Evolutionary conservation across 2,329 filamentous ascomycete genomes (phyloP).

Genomic region (Huntiella decipiens): DNA sequence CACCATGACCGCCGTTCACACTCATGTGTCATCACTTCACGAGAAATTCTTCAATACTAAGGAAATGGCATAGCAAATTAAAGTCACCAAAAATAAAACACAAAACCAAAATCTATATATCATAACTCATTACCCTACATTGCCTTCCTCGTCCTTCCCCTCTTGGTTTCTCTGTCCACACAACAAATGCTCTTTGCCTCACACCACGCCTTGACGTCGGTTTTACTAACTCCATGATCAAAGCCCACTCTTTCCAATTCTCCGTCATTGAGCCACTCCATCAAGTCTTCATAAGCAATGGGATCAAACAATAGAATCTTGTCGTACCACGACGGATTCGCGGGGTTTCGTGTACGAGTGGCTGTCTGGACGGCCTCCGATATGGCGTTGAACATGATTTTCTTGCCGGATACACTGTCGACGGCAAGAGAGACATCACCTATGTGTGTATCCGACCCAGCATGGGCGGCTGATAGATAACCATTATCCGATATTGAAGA

Average conservation of each 20-base stretch:
- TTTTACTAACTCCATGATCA: conserved; percentile 42
- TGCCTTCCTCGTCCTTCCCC: conserved; percentile 35
- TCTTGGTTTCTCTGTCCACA: conserved; percentile 42
- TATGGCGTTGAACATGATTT: conserved; percentile 31
- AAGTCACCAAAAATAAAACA: background rate
- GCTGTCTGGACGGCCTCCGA: conserved; percentile 33
- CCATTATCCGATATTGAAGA: conserved; percentile 7
- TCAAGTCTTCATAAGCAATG: conserved; percentile 69
- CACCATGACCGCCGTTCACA: too few species aligned
- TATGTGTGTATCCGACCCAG: conserved; percentile 21
- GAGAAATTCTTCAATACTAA: too few species aligned
- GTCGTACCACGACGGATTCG: conserved; percentile 59
- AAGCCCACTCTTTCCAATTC: conserved; percentile 42
- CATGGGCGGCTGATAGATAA: conserved; percentile 3
- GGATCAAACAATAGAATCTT: conserved; percentile 90
- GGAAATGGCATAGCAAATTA: background rate
- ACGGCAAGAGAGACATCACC: conserved; percentile 24
- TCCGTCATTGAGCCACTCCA: conserved; percentile 62
- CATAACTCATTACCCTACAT: conserved; percentile 13
- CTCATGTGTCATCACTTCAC: too few species aligned
- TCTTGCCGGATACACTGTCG: conserved; percentile 24
- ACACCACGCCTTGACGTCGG: conserved; percentile 73
- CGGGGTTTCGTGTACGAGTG: conserved; percentile 29
- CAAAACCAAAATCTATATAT: background rate
- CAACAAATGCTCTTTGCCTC: conserved; percentile 75